Base-by-base conservation (phyloP, 306 rosid species). In the Heteromeles arbutifolia region DNA sequence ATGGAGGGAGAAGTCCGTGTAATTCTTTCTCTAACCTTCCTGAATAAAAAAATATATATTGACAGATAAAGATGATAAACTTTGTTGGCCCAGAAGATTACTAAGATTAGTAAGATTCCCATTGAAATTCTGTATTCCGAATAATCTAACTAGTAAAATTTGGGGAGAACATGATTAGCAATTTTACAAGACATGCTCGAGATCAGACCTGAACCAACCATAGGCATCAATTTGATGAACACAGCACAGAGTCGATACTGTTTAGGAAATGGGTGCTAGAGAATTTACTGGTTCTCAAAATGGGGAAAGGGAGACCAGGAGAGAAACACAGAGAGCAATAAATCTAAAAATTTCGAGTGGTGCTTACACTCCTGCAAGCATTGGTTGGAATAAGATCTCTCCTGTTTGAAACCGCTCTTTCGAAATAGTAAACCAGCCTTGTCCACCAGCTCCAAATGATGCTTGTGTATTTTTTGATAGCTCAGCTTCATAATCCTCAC, bases 361-460 rank as follows among this genome's bases (percentile, higher is more conserved):
- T 56, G 85, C 98, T 85, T 83, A 94, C 98, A 91, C 75, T 80
- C 93, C 93, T 29, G 90, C 95, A 84, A 91, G 89, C 53, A 72
- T 86, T 65, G 98, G 97, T 84, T 82, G 86, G 85, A 94, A 94
- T 82, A 94, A 85, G 80, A 94, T 74, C 83, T 94, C 97, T 57
- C 86, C 96, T 18, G 98, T 87, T 84, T 92, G 93, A 88, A 94
- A 94, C 65, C 96, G 87, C 83, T 92, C 98, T 84, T 88, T 86
- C 3, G 98, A 87, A 74, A 92, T 90, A 31, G 96, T 86, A 78
- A 88, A 90, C 85, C 74, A 84, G 66, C 91, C 98, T 85, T 91
- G 95, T 78, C 89, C 91, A 11, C 34, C 71, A 56, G 86, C 81
- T 80, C 84, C 87, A 83, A 71, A 92, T 43, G 97, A 94, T 62